Evolutionary conservation across 1,284 basidiomycete genomes (phyloP).

Genomic region (Ceratobasidium sp.): DNA sequence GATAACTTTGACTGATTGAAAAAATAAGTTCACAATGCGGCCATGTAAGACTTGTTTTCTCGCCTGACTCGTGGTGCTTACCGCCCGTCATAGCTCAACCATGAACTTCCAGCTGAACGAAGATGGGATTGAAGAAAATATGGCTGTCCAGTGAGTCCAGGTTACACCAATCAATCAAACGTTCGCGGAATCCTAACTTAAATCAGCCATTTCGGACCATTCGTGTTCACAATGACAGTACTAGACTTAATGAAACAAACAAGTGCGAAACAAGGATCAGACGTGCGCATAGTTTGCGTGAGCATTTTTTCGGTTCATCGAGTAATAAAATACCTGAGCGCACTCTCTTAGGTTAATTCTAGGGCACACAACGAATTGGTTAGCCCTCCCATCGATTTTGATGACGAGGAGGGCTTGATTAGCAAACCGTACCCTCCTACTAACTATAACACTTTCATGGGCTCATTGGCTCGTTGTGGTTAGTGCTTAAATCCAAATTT

Average conservation of each 20-base stretch:
- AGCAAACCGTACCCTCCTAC: neutral
- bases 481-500: neutral
- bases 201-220: conserved; percentile 20
- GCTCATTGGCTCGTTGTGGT: conserved; percentile 9
- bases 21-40: neutral
- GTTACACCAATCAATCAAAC: too few species aligned
- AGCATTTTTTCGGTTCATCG: too few species aligned
- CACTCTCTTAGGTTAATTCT: neutral
- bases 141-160: conserved; percentile 17
- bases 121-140: neutral
- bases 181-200: neutral
- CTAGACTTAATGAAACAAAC: too few species aligned
- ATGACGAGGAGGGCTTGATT: neutral
- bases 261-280: too few species aligned
- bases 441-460: neutral
- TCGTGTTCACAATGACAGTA: conserved; percentile 1
- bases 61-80: neutral
- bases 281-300: too few species aligned
- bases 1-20: neutral
- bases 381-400: neutral
- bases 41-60: neutral
- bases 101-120: neutral
- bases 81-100: neutral
- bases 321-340: conserved; percentile 8
- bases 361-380: neutral